Evolutionary conservation across 2,329 filamentous ascomycete species (phyloP).

Genomic region (Dothiorella sarmentorum): DNA sequence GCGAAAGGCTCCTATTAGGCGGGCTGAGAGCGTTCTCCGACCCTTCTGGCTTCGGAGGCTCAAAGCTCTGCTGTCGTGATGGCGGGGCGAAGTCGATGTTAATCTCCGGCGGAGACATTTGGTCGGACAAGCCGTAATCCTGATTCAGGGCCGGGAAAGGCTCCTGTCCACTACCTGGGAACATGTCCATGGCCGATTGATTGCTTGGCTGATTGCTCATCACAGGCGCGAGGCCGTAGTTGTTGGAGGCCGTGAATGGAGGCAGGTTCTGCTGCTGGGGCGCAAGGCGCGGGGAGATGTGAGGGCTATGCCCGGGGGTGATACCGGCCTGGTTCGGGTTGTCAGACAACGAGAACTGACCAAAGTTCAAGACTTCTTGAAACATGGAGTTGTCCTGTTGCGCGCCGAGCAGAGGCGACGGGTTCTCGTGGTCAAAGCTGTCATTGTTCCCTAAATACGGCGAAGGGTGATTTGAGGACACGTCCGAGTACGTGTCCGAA

Average conservation of each 20-base stretch:
- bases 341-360: conserved; percentile 76
- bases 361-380: conserved; percentile 73
- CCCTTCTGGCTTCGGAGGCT: conserved; percentile 59
- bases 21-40: conserved; percentile 74
- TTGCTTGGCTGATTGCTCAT: conserved; percentile 48
- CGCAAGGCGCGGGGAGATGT: conserved; percentile 60
- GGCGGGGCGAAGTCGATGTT: conserved; percentile 89
- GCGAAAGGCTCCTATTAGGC: conserved; percentile 61
- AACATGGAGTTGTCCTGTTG: conserved; percentile 69
- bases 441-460: conserved; percentile 77
- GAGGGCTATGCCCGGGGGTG: conserved; percentile 69
- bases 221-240: conserved; percentile 46
- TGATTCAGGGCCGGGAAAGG: conserved; percentile 49
- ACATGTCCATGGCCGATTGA: conserved; percentile 49
- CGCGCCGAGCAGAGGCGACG: conserved; percentile 76
- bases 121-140: conserved; percentile 60
- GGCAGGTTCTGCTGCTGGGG: conserved; percentile 66
- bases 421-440: conserved; percentile 70
- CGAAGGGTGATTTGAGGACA: conserved; percentile 75
- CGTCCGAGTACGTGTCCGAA: conserved; percentile 83
- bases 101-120: conserved; percentile 90
- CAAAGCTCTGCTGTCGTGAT: conserved; percentile 63
- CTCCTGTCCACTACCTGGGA: conserved; percentile 47
- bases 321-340: conserved; percentile 40
- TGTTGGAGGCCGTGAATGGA: conserved; percentile 43